phyloP scores from a whole-genome alignment of 345 rosid genomes.

The Pugionium cornutum region DNA sequence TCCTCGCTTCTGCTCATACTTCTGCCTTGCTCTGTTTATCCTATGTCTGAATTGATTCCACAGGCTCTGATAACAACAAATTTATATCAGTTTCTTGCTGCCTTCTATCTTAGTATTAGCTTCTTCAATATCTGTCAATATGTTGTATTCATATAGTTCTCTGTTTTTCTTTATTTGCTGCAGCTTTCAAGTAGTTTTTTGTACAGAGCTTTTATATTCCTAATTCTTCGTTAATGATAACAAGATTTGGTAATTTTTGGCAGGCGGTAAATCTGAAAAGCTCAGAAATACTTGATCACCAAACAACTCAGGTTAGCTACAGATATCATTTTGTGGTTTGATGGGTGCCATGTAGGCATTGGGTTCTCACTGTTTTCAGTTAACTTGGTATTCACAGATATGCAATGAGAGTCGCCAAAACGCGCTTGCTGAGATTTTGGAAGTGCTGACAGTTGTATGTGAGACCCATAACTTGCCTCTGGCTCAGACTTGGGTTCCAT shows the following conservation, averaged over 20 bases:
- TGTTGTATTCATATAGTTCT: background rate
- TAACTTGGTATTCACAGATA: slow-evolving; percentile 54
- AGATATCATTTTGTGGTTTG: slow-evolving; percentile 23
- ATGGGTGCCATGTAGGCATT: slow-evolving; percentile 32
- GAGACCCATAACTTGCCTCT: slow-evolving; percentile 85
- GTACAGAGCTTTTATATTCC: background rate
- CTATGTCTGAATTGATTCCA: background rate
- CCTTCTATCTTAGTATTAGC: slow-evolving; percentile 18
- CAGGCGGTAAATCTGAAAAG: slow-evolving; percentile 95
- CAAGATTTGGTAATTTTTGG: slow-evolving; percentile 45
- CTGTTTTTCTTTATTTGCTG: slow-evolving; percentile 13
- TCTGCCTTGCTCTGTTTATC: slow-evolving; percentile 11
- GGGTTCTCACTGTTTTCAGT: slow-evolving; percentile 29
- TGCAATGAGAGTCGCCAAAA: slow-evolving; percentile 89
- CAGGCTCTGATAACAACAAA: background rate
- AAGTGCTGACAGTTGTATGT: slow-evolving; percentile 81
- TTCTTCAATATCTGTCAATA: background rate
- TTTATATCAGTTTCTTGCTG: slow-evolving; percentile 3
- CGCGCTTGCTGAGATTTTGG: slow-evolving; percentile 85
- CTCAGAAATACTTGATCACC: slow-evolving; percentile 77
- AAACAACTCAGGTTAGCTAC: slow-evolving; percentile 66
- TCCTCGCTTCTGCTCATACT: slow-evolving; percentile 16
- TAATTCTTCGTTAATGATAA: slow-evolving; percentile 21
- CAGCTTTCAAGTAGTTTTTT: slow-evolving; percentile 3
- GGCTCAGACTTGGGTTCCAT: slow-evolving; percentile 99